Conservation (phyloP, 345 rosid genomes). For the Lumnitzera littorea region DNA sequence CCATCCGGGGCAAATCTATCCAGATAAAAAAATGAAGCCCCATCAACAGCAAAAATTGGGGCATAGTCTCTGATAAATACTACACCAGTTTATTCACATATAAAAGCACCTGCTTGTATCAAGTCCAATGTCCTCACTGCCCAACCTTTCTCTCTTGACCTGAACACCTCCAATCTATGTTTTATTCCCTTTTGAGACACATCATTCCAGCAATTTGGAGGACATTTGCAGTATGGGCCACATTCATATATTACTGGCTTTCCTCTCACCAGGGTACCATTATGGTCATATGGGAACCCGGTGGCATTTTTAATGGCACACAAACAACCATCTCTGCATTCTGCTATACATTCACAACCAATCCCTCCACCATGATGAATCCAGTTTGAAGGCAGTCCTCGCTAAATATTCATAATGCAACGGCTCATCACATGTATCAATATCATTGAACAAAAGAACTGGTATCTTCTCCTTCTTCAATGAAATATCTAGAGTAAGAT, state of each 20-base stretch:
- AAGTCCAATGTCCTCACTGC: slow-evolving; percentile 85
- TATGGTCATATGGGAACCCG: slow-evolving; percentile 65
- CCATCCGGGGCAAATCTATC: slow-evolving; percentile 61
- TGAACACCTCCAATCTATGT: slow-evolving; percentile 70
- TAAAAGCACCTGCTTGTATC: slow-evolving; percentile 82
- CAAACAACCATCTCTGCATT: slow-evolving; percentile 61
- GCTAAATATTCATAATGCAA: slow-evolving; percentile 71
- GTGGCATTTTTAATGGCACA: slow-evolving; percentile 77
- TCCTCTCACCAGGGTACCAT: slow-evolving; percentile 61
- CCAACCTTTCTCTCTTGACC: slow-evolving; percentile 91
- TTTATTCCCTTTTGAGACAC: slow-evolving; percentile 69
- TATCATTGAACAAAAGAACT: slow-evolving; percentile 62
- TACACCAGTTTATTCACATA: slow-evolving; percentile 87
- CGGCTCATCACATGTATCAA: slow-evolving; percentile 71
- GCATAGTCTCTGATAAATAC: slow-evolving; percentile 87
- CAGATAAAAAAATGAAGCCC: slow-evolving; percentile 74
- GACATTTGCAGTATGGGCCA: slow-evolving; percentile 65
- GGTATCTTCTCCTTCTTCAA: slow-evolving; percentile 54
- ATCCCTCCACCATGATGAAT: slow-evolving; percentile 27
- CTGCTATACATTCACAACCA: slow-evolving; percentile 66
- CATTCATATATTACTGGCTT: slow-evolving; percentile 79
- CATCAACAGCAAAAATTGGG: slow-evolving; percentile 66
- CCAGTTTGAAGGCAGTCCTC: slow-evolving; percentile 45
- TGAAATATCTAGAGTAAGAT: slow-evolving; percentile 71
- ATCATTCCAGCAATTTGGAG: slow-evolving; percentile 71